phyloP scores from a whole-genome alignment of 2,329 filamentous ascomycete genomes.

The Cladosporium oxysporum region DNA sequence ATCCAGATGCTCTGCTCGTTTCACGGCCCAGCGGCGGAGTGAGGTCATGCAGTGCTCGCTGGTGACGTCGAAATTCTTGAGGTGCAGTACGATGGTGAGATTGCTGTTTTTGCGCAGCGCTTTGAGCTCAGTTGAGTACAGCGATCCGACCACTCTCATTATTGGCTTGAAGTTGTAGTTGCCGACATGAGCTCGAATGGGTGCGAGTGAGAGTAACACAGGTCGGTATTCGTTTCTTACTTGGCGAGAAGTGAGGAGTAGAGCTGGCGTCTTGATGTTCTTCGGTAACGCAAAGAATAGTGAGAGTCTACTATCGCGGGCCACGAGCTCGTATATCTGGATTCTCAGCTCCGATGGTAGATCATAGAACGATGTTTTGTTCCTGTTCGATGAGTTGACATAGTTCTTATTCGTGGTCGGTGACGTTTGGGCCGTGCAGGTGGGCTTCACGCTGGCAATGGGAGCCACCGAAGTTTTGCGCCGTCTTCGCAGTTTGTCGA shows the following conservation, averaged over 20 bases:
- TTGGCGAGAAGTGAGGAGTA: conserved; percentile 31
- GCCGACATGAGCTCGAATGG: conserved; percentile 24
- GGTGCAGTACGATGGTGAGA: conserved; percentile 25
- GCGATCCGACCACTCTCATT: conserved; percentile 26
- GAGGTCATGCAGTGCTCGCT: conserved; percentile 10
- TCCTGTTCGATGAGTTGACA: neutral
- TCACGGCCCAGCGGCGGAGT: conserved; percentile 29
- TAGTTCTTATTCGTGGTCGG: neutral
- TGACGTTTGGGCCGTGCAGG: neutral
- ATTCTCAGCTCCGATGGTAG: conserved; percentile 37
- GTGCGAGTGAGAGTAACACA: conserved; percentile 30
- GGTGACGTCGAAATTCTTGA: conserved; percentile 13
- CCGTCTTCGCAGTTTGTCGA: neutral
- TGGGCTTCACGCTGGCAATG: neutral
- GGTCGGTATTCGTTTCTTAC: conserved; percentile 31
- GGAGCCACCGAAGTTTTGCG: neutral
- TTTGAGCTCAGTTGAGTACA: conserved; percentile 35
- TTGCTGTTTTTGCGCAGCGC: conserved; percentile 29
- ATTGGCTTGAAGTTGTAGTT: conserved; percentile 34
- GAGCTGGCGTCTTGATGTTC: conserved; percentile 22
- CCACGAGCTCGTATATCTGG: conserved; percentile 30
- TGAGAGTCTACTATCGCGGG: conserved; percentile 22
- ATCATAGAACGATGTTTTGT: conserved; percentile 28
- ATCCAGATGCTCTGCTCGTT: conserved; percentile 28
- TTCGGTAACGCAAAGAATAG: neutral